Conservation (phyloP, 192 early-diverging fungal species). For the Coemansia sp. region DNA sequence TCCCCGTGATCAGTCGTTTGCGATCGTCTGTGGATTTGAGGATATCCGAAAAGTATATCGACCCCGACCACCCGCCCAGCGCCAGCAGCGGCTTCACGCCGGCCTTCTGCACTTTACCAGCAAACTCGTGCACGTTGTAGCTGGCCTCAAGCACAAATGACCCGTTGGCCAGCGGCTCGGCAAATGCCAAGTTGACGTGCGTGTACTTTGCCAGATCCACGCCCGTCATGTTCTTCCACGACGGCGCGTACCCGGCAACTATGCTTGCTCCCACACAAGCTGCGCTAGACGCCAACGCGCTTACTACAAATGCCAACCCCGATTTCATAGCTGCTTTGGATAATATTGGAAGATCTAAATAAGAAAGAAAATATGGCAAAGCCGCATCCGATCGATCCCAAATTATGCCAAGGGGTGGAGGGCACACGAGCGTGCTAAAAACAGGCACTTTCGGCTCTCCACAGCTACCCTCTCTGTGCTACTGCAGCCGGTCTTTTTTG, state of each 20-base stretch:
- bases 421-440: too few species aligned
- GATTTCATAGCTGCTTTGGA: too few species aligned
- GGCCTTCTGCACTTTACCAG: constrained; percentile 16
- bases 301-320: too few species aligned
- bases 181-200: constrained; percentile 64
- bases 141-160: constrained; percentile 22
- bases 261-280: too few species aligned
- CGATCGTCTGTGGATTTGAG: constrained; percentile 36
- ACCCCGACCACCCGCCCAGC: constrained; percentile 72
- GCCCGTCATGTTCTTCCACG: constrained; percentile 26
- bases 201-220: constrained; percentile 48
- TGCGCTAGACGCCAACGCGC: too few species aligned
- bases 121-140: constrained; percentile 15
- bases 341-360: too few species aligned
- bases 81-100: constrained; percentile 56
- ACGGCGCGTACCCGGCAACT: constrained; percentile 38
- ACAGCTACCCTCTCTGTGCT: too few species aligned
- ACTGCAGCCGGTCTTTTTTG: too few species aligned
- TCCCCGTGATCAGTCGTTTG: constrained; percentile 20
- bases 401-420: too few species aligned
- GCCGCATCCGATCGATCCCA: too few species aligned
- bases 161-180: constrained; percentile 29
- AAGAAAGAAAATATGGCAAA: too few species aligned
- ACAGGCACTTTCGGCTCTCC: too few species aligned
- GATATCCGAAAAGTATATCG: constrained; percentile 56